These are phyloP conservation scores for Colletotrichum sp. DNA, from an alignment of 2,329 filamentous ascomycete genomes.

Conservation along the genomic window DNA sequence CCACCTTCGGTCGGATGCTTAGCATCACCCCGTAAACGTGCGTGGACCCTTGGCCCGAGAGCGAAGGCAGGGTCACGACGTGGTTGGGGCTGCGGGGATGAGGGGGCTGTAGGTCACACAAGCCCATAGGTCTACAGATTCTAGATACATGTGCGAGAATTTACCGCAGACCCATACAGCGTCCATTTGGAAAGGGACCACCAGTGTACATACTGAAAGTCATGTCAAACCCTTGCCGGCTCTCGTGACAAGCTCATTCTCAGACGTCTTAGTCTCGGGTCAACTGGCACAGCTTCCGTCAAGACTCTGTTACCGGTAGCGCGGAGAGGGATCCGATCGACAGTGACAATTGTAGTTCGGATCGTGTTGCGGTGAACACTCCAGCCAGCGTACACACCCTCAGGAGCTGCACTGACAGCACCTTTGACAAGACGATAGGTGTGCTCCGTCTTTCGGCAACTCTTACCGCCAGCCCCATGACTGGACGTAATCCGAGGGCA, in stretches of 20 bases:
- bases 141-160: background rate
- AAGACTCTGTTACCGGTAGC: background rate
- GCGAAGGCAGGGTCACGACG: background rate
- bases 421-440: background rate
- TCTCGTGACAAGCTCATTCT: background rate
- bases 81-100: background rate
- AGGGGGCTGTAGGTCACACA: background rate
- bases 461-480: background rate
- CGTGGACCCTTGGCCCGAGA: background rate
- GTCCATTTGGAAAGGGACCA: background rate
- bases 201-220: no score
- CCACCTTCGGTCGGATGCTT: background rate
- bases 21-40: background rate
- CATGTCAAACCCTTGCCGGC: background rate
- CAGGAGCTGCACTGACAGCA: background rate
- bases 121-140: no score
- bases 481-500: background rate
- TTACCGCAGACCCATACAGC: background rate
- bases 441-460: background rate
- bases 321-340: background rate
- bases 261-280: background rate
- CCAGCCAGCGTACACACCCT: background rate
- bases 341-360: background rate
- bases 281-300: background rate
- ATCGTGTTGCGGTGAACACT: background rate